A percentile compares a stretch with the other conserved stretches of the same genome.
Conservation (phyloP, 1,139 yeast species). For the Nadsonia commutata region DNA sequence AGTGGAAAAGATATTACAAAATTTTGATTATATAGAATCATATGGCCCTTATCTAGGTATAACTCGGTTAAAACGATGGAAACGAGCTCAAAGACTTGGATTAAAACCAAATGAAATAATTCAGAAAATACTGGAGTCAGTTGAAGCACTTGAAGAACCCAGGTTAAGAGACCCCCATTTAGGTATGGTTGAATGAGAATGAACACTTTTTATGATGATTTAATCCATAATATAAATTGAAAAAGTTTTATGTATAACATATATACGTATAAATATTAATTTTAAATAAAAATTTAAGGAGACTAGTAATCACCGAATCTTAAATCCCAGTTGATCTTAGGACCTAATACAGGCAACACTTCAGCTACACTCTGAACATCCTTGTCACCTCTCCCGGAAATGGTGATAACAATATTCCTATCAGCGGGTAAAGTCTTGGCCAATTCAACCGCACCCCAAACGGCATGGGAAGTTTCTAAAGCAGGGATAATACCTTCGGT, state of each 20-base stretch:
- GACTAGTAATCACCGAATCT: slow-evolving; percentile 57
- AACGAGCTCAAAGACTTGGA: slow-evolving; percentile 80
- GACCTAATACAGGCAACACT: slow-evolving; percentile 76
- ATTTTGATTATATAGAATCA: slow-evolving; percentile 17
- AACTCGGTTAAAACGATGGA: slow-evolving; percentile 41
- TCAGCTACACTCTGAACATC: slow-evolving; percentile 98
- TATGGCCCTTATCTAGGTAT: slow-evolving; percentile 24
- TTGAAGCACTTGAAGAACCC: background rate
- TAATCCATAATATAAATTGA: background rate
- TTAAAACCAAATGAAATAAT: slow-evolving; percentile 19
- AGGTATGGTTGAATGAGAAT: background rate
- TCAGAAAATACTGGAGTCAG: slow-evolving; percentile 8
- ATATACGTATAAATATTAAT: too few relatives aligned
- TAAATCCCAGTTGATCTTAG: slow-evolving; percentile 87
- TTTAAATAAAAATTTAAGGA: slow-evolving; percentile 1
- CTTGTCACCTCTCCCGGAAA: slow-evolving; percentile 98
- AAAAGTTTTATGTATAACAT: background rate
- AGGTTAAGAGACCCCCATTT: background rate
- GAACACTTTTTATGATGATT: background rate
- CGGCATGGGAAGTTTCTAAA: slow-evolving; percentile 91
- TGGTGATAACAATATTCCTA: slow-evolving; percentile 69
- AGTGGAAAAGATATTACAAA: slow-evolving; percentile 16
- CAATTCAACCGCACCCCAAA: slow-evolving; percentile 74
- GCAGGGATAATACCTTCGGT: slow-evolving; percentile 98
- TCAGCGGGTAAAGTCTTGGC: slow-evolving; percentile 77